Evolutionary conservation across 345 rosid species (phyloP), one percentile per base, ranked within the genome.

Genomic region (Moringa oleifera): DNA sequence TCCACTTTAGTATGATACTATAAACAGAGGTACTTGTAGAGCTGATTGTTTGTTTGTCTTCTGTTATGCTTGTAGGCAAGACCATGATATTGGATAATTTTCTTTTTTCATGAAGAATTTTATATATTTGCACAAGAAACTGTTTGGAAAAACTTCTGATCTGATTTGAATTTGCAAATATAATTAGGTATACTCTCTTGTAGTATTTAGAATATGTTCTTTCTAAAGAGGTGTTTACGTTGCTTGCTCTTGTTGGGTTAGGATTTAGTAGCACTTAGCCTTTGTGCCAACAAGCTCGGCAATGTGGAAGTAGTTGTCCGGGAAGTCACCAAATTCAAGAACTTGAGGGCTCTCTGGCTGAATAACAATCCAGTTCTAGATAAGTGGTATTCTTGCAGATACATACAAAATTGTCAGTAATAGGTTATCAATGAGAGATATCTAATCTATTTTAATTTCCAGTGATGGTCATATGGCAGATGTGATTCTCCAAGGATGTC

Each of bases 221-320:
- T 65, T 61, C 58, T 78, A 23, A 74, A 49, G 28, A 60, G 63
- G 18, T 57, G 23, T n/a, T 20, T 65, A 25, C 57, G 55, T 20
- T 64, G 23, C 23, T 15, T 62, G 36, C 57, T 46, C 55, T 41
- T 62, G 52, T 15, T 71, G 49, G 20, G 6, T 58, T 76, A 93
- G 98, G 96, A 83, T 68, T 79, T 93, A 62, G 57, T 80, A 60
- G 96, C 94, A 4, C 94, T 93, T 58, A 90, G 96, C 66, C 87
- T 93, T 61, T 73, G 77, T 17, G 90, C 81, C 57, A 93, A 93
- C 85, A 83, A 82, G 75, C 81, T 93, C 0, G 75, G 79, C 75
- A 84, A 66, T 25, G 77, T 24, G 18, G 89, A 85, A 58, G 59
- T 70, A 55, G 65, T 85, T 25, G 63, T 83, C 62, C 80, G 69